Base-by-base conservation (phyloP, 164 flowering plant species). In the Magnolia officinalis region DNA sequence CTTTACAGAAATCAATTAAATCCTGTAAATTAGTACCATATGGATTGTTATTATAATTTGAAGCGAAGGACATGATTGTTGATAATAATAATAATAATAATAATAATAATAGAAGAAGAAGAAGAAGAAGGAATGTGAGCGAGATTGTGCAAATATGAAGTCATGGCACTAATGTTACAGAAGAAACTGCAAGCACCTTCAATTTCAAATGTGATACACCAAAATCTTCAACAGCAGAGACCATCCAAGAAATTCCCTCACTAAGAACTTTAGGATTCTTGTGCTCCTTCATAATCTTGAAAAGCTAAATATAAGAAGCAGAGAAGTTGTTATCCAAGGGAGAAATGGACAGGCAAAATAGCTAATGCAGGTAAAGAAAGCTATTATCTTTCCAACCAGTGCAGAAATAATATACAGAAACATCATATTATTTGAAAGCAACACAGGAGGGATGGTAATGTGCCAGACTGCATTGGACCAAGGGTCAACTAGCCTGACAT, bases 261-360 rank as follows among this genome's bases (percentile, higher is more conserved):
- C 96, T 92, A 49, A 96, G 98, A 83, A 96, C 99, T 89, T 96
- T 96, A 1, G 99, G 99, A 78, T 96, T 96, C 90, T 94, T 96
- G 87, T 96, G 99, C 87, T 94, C 98, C 85, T 94, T 96, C 97
- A 93, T 92, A 74, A 94, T 93, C 85, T 91, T 94, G 85, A 86
- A 94, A 18, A 94, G 86, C 99, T 94, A 83, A 63, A 86, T 10
- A 55, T 16, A 55, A 6, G 16, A 55, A 55, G 61, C 45, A 4
- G 61, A 55, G 18, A 55, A 55, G 18, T 55, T 10, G 61, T 55
- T 55, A 55, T 55, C 18, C 11, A 52, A 2, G 14, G 58, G 58
- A 52, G 11, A 52, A 52, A 52, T 55, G 61, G 18, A 10, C 1
- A 55, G 61, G 61, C 61, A 55, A 37, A 37, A 37, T 37, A 37